Conservation (phyloP, 108 stramenopile species). For the Thalassiosira profunda region DNA sequence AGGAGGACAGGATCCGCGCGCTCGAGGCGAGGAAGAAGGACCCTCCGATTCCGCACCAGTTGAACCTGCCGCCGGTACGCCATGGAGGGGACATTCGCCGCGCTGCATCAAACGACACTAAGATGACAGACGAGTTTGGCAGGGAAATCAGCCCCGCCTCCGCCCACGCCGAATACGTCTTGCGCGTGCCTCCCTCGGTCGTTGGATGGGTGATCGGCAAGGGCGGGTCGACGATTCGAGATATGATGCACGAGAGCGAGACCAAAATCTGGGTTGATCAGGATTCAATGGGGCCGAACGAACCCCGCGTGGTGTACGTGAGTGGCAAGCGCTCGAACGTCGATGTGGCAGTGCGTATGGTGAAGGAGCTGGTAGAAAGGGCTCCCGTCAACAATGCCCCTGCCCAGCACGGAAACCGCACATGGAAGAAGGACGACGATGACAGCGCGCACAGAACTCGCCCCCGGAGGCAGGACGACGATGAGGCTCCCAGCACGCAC, state of each 20-base stretch:
- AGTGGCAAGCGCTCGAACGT: conserved; percentile 80
- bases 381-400: conserved; percentile 65
- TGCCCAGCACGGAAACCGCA: too few relatives aligned
- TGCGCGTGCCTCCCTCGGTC: conserved; percentile 74
- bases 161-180: conserved; percentile 59
- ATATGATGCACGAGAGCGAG: conserved; percentile 92
- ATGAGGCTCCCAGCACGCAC: too few relatives aligned
- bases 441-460: too few relatives aligned
- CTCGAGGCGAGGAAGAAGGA: too few relatives aligned
- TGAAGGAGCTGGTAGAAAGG: conserved; percentile 79
- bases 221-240: conserved; percentile 87
- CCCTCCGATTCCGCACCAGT: too few relatives aligned
- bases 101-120: too few relatives aligned
- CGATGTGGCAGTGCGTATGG: conserved; percentile 75
- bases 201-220: conserved; percentile 95
- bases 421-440: too few relatives aligned
- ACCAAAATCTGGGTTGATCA: conserved; percentile 95
- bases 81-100: too few relatives aligned
- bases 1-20: conserved; percentile 69
- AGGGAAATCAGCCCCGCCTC: too few relatives aligned
- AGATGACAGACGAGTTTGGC: too few relatives aligned
- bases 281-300: conserved; percentile 75
- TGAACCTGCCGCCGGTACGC: too few relatives aligned
- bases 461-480: too few relatives aligned
- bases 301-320: conserved; percentile 84